These are phyloP conservation scores for Corinectria fuckeliana DNA, from an alignment of 2,329 filamentous ascomycete species.

Conservation along the genomic window DNA sequence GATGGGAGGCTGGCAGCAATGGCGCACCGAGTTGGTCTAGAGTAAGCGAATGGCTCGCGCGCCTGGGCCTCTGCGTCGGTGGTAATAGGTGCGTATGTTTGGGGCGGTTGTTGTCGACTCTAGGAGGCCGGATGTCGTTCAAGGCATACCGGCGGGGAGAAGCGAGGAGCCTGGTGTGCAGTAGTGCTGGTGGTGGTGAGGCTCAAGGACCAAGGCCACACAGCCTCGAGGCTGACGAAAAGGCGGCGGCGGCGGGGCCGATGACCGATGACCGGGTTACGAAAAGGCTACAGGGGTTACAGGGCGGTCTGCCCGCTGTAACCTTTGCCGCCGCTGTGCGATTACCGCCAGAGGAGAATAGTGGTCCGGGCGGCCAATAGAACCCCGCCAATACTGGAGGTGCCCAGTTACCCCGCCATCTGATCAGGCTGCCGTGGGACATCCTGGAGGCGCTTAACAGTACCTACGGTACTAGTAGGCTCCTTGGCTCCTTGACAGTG, in stretches of 20 bases:
- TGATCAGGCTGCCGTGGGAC: not conserved
- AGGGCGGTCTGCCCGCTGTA: not conserved
- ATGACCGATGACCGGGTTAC: not conserved
- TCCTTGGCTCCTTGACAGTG: no score
- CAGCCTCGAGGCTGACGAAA: constrained; percentile 33
- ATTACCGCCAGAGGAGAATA: not conserved
- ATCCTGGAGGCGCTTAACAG: not conserved
- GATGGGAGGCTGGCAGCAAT: constrained; percentile 18
- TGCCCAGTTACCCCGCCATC: not conserved
- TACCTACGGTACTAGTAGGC: no score
- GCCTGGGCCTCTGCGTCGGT: not conserved
- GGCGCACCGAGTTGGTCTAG: not conserved
- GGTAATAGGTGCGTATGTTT: not conserved
- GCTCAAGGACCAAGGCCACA: constrained; percentile 22
- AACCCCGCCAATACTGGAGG: not conserved
- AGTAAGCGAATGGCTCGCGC: not conserved
- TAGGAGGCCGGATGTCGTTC: not conserved
- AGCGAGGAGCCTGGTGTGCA: constrained; percentile 34
- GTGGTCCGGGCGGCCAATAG: not conserved
- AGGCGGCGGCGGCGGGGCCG: constrained; percentile 13
- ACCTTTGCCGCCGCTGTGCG: not conserved
- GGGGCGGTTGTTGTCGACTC: not conserved
- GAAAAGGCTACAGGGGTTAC: not conserved
- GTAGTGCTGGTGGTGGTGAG: constrained; percentile 32
- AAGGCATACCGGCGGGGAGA: constrained; percentile 14